Conservation (phyloP, 2,329 filamentous ascomycete species). For the Verticillium albo-atrum region DNA sequence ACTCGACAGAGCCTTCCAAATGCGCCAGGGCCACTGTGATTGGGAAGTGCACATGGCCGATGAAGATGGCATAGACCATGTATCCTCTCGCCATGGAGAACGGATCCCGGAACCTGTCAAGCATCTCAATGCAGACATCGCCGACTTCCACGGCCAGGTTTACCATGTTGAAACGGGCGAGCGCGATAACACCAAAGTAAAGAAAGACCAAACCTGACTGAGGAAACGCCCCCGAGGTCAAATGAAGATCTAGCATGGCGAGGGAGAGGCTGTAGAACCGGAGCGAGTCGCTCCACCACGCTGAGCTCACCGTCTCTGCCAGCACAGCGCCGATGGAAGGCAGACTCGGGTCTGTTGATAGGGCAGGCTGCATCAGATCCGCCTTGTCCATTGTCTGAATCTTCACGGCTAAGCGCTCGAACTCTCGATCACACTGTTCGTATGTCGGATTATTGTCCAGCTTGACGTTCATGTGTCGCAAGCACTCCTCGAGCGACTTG, state of each 20-base stretch:
- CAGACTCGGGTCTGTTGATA: slow-evolving; percentile 46
- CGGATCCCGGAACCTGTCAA: slow-evolving; percentile 57
- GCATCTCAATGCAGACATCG: slow-evolving; percentile 56
- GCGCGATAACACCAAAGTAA: slow-evolving; percentile 61
- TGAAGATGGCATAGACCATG: slow-evolving; percentile 64
- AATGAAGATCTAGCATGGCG: slow-evolving; percentile 61
- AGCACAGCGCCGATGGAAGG: slow-evolving; percentile 65
- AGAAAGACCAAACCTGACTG: slow-evolving; percentile 67
- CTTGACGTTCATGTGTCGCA: slow-evolving; percentile 63
- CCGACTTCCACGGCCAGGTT: slow-evolving; percentile 64
- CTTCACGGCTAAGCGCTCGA: slow-evolving; percentile 56
- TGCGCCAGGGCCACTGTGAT: slow-evolving; percentile 52
- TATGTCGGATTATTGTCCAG: slow-evolving; percentile 64
- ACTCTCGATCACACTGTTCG: slow-evolving; percentile 73
- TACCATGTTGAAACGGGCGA: slow-evolving; percentile 67
- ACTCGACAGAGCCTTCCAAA: slow-evolving; percentile 63
- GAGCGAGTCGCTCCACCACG: slow-evolving; percentile 68
- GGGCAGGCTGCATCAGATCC: slow-evolving; percentile 37
- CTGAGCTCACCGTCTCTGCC: slow-evolving; percentile 63
- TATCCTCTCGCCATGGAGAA: slow-evolving; percentile 65
- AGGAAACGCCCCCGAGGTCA: slow-evolving; percentile 60
- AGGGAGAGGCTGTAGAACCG: slow-evolving; percentile 70
- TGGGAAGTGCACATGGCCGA: slow-evolving; percentile 66
- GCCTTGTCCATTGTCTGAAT: slow-evolving; percentile 53
- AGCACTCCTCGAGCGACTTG: slow-evolving; percentile 63